phyloP scores from a whole-genome alignment of 2,329 filamentous ascomycete genomes.

The Rhinocladiella mackenziei region DNA sequence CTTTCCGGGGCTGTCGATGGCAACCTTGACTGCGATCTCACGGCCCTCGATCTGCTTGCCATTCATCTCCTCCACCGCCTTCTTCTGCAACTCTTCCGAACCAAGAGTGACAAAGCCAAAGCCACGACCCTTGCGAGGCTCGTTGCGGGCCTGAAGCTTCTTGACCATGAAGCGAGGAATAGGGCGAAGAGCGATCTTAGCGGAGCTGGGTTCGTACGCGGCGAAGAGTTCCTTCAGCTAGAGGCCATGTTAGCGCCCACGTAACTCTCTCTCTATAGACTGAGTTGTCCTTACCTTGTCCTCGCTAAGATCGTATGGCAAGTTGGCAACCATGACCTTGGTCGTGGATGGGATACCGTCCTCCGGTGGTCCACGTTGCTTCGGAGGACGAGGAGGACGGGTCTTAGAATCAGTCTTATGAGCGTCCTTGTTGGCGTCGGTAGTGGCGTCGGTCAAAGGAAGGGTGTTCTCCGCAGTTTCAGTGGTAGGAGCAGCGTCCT shows the following conservation, averaged over 20 bases:
- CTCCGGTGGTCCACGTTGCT: conserved; percentile 91
- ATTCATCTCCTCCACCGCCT: conserved; percentile 98
- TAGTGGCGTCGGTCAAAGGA: conserved; percentile 59
- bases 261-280: conserved; percentile 1
- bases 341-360: conserved; percentile 98
- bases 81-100: conserved; percentile 93
- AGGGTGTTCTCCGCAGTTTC: conserved; percentile 49
- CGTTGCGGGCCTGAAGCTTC: conserved; percentile 97
- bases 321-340: conserved; percentile 99
- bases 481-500: conserved; percentile 40
- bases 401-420: conserved; percentile 35
- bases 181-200: conserved; percentile 97
- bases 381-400: conserved; percentile 55
- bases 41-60: conserved; percentile 98
- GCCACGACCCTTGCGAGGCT: conserved; percentile 97
- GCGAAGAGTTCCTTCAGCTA: conserved; percentile 97
- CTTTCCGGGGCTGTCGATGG: conserved; percentile 99
- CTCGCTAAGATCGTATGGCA: conserved; percentile 96
- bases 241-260: conserved; percentile 33
- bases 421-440: conserved; percentile 38
- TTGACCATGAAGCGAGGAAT: conserved; percentile 99
- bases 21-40: conserved; percentile 99
- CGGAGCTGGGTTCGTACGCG: conserved; percentile 84
- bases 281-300: conserved; percentile 67
- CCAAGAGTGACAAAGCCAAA: conserved; percentile 97